Base-by-base conservation (phyloP, 1,284 basidiomycete species). In the Rhodotorula sp. region DNA sequence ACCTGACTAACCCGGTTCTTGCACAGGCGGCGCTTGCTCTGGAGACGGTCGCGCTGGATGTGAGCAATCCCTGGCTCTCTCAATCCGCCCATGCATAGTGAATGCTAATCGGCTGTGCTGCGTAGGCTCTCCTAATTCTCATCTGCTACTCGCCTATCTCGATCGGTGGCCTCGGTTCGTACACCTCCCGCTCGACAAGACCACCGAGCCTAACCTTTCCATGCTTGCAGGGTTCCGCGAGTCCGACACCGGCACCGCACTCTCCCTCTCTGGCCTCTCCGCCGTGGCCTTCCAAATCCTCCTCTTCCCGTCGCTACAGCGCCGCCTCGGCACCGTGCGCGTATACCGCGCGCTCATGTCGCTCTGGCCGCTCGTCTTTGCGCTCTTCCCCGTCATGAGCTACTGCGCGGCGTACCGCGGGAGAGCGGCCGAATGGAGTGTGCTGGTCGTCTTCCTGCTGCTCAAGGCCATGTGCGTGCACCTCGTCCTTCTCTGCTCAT, bases 221-320 rank as follows among this genome's bases (percentile, higher is more conserved):
- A 25, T 21, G 13, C 8, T 0, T 52, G 16, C 62, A 71, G 71
- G 68, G 14, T 73, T 72, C 59, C 44, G 48, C 25, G 67, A 69
- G 16, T 50, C 64, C 44, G 60, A 79, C 68, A 80, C 80, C 48
- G 80, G 80, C 34, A 68, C 69, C 8, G 77, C 81, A 5, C 76
- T 83, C 55, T 72, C 75, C 49, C 71, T 77, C 64, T 77, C 77
- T 27, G 80, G 81, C 48, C 61, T 81, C 8, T 67, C 78, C 4
- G 78, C 80, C 12, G 79, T 79, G 16, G 46, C 76, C 1, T 74
- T 78, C 42, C 81, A 82, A 62, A 66, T 82, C 21, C 60, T 81
- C 61, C 66, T 82, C 23, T 83, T 83, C 76, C 80, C 82, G 8
- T 77, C 80, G 0, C 69, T 82, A 0, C 81, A 83, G 58, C 66